A percentile compares a stretch with the other conserved stretches of the same genome.
These are phyloP conservation scores for Parathielavia appendiculata DNA, from an alignment of 495 filamentous ascomycete genomes.

Conservation along the genomic window DNA sequence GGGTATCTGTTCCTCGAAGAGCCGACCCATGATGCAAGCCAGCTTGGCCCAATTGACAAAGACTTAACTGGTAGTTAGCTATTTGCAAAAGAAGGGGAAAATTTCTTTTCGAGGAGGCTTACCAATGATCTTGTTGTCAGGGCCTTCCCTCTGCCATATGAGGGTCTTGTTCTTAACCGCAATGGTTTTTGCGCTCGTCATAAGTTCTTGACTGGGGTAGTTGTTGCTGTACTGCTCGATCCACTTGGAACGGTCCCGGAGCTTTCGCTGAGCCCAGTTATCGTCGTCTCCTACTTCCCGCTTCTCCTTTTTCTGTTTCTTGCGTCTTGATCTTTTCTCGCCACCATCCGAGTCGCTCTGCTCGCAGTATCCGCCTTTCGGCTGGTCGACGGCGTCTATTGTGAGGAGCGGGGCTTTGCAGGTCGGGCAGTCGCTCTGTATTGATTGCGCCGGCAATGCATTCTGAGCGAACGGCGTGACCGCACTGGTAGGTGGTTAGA, in stretches of 20 bases:
- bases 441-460: neutral
- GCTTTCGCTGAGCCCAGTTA: constrained; percentile 1
- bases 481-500: neutral
- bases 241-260: constrained; percentile 7
- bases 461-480: neutral
- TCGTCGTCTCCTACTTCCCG: constrained; percentile 3
- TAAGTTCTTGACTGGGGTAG: neutral
- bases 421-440: neutral
- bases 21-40: constrained; percentile 12
- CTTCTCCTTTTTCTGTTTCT: neutral
- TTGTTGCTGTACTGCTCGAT: neutral
- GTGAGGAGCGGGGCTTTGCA: neutral
- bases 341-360: neutral
- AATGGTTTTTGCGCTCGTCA: constrained; percentile 3
- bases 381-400: neutral
- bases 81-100: no score
- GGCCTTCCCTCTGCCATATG: neutral
- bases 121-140: constrained; percentile 9
- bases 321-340: neutral
- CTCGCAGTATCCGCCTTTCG: neutral
- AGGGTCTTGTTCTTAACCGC: constrained; percentile 4
- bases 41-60: constrained; percentile 12
- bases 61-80: neutral
- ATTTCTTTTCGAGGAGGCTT: neutral
- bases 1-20: neutral